Evolutionary conservation across 2,329 filamentous ascomycete genomes (phyloP).

Genomic region (Sphaerulina musiva): DNA sequence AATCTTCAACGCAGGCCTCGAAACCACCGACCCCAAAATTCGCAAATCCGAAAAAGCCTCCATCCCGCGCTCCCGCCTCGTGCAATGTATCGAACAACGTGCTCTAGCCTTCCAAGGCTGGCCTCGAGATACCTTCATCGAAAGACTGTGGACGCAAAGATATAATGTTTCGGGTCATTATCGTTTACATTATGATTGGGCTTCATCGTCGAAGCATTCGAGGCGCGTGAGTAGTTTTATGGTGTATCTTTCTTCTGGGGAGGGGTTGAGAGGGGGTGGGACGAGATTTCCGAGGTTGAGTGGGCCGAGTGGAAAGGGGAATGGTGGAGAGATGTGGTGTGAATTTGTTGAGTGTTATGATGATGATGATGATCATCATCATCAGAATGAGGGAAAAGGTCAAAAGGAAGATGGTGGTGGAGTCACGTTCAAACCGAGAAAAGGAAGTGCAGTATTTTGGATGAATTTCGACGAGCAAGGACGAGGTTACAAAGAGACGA

Average conservation of each 20-base stretch:
- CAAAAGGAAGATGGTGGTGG: conserved; percentile 36
- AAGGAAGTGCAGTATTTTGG: conserved; percentile 57
- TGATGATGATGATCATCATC: conserved; percentile 13
- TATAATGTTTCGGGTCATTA: conserved; percentile 56
- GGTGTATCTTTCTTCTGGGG: conserved; percentile 48
- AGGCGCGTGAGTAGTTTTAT: conserved; percentile 53
- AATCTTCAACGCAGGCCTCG: conserved; percentile 45
- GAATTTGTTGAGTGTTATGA: conserved; percentile 48
- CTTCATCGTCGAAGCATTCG: conserved; percentile 28
- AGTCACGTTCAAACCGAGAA: conserved; percentile 52
- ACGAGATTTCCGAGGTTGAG: conserved; percentile 54
- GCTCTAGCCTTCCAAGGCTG: conserved; percentile 56
- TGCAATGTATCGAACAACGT: conserved; percentile 54
- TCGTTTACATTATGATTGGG: conserved; percentile 55
- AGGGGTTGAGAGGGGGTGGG: conserved; percentile 51
- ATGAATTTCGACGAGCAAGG: conserved; percentile 53
- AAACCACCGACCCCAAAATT: conserved; percentile 42
- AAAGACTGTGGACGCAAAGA: conserved; percentile 55
- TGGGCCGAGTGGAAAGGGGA: conserved; percentile 33
- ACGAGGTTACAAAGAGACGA: conserved; percentile 51
- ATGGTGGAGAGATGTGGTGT: conserved; percentile 44
- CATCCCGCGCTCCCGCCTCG: conserved; percentile 42
- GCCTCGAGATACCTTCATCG: conserved; percentile 52
- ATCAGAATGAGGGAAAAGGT: conserved; percentile 20
- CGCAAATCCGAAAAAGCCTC: conserved; percentile 51